A percentile compares a stretch with the other conserved stretches of the same genome.
Evolutionary conservation across 768 basidiomycete species (phyloP).

Genomic region (Cyathus striatus): DNA sequence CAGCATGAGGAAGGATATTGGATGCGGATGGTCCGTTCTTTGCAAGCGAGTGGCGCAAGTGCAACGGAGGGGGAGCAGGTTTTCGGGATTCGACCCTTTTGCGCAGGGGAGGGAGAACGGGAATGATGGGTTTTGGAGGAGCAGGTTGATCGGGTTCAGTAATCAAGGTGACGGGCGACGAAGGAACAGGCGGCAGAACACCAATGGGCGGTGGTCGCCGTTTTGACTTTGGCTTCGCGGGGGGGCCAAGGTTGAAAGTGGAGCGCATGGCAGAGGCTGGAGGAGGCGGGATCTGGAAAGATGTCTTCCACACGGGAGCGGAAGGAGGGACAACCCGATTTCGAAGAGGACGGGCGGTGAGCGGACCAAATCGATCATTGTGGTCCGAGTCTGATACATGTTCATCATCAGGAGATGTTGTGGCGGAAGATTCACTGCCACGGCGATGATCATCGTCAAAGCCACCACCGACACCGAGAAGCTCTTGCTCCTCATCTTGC

Average conservation of each 20-base stretch:
- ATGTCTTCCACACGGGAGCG: constrained; percentile 53
- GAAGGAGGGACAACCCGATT: constrained; percentile 38
- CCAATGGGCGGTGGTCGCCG: constrained; percentile 60
- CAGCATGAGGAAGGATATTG: constrained; percentile 18
- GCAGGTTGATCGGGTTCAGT: constrained; percentile 5
- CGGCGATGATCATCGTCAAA: constrained; percentile 44
- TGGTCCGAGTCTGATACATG: too few species aligned
- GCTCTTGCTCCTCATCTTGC: constrained; percentile 72
- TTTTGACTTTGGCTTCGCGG: constrained; percentile 35
- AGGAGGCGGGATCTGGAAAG: constrained; percentile 48
- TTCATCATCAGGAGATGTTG: constrained; percentile 43
- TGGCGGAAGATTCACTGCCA: constrained; percentile 31
- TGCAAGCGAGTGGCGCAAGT: constrained; percentile 35
- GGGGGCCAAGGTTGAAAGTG: constrained; percentile 38
- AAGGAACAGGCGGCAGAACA: constrained; percentile 64
- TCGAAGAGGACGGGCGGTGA: constrained; percentile 19
- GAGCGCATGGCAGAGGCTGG: constrained; percentile 49
- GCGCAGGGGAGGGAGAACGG: constrained; percentile 34
- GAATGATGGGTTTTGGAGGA: constrained; percentile 13
- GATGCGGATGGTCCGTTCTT: constrained; percentile 23
- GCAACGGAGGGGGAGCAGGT: constrained; percentile 52
- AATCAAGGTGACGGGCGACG: constrained; percentile 52
- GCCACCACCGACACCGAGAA: constrained; percentile 64
- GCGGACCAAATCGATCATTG: too few species aligned
- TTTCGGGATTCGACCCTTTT: constrained; percentile 50